These are phyloP conservation scores for Thelephora ganbajun DNA, from an alignment of 768 basidiomycete genomes.

Conservation along the genomic window DNA sequence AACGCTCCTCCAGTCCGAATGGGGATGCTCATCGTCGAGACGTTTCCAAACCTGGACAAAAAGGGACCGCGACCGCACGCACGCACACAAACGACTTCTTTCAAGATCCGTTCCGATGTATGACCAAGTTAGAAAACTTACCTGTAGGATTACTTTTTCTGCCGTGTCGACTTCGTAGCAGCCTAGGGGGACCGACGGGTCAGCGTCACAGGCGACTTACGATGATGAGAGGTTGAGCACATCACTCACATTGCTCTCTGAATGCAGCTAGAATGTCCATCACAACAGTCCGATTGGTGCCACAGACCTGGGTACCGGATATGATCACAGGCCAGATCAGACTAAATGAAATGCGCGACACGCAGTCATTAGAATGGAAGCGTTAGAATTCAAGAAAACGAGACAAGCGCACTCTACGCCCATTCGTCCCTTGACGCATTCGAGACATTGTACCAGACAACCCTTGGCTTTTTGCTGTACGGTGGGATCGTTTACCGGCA, in stretches of 20 bases:
- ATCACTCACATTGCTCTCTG: conserved; percentile 15
- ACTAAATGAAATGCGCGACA: conserved; percentile 4
- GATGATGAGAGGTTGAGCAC: too few relatives aligned
- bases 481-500: conserved; percentile 14
- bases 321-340: conserved; percentile 20
- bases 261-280: conserved; percentile 17
- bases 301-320: conserved; percentile 16
- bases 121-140: conserved; percentile 11
- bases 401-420: conserved; percentile 19
- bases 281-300: conserved; percentile 13
- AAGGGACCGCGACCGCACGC: too few relatives aligned
- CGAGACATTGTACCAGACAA: conserved; percentile 17
- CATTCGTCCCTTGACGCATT: conserved; percentile 17
- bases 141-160: conserved; percentile 20
- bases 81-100: too few relatives aligned
- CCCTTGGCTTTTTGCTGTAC: conserved; percentile 16
- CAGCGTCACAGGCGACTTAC: too few relatives aligned
- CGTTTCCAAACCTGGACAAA: conserved; percentile 19
- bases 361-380: neutral
- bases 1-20: conserved; percentile 20
- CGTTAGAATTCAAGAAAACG: conserved; percentile 2
- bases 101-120: too few relatives aligned
- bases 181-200: conserved; percentile 10
- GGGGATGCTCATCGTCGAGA: conserved; percentile 19
- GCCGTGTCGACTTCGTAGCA: conserved; percentile 25